Evolutionary conservation across 1,139 yeast species (phyloP).

Genomic region (Zhuliangozyma blackwelliae): DNA sequence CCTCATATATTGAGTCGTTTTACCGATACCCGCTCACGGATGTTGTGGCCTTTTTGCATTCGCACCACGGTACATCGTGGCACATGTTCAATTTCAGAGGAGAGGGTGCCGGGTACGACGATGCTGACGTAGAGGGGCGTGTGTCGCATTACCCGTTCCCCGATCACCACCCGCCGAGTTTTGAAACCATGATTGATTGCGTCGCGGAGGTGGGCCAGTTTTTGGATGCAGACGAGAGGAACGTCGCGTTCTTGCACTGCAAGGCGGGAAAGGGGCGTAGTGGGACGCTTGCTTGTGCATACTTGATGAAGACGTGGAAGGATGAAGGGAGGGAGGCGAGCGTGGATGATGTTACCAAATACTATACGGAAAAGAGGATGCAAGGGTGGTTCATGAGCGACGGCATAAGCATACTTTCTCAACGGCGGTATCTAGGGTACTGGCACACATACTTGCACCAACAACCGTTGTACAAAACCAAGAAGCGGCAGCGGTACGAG

Average conservation of each 20-base stretch:
- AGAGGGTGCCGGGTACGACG: slow-evolving; percentile 51
- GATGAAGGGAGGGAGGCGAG: slow-evolving; percentile 13
- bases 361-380: slow-evolving; percentile 61
- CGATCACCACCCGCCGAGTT: slow-evolving; percentile 78
- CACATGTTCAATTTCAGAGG: slow-evolving; percentile 68
- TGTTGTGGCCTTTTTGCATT: slow-evolving; percentile 46
- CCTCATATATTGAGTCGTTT: slow-evolving; percentile 35
- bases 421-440: slow-evolving; percentile 62
- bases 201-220: slow-evolving; percentile 45
- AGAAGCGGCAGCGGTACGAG: too few relatives aligned
- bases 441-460: slow-evolving; percentile 35
- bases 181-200: slow-evolving; percentile 42
- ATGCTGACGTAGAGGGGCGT: slow-evolving; percentile 28
- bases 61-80: slow-evolving; percentile 58
- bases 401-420: slow-evolving; percentile 75
- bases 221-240: slow-evolving; percentile 23
- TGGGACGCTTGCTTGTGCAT: slow-evolving; percentile 73
- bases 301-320: slow-evolving; percentile 47
- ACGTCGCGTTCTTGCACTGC: slow-evolving; percentile 77
- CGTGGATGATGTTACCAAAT: slow-evolving; percentile 42
- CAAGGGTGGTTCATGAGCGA: slow-evolving; percentile 43
- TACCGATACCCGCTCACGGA: slow-evolving; percentile 56
- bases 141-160: slow-evolving; percentile 51
- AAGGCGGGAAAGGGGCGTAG: slow-evolving; percentile 91
- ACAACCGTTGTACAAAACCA: too few relatives aligned